Evolutionary conservation across 768 basidiomycete genomes (phyloP).

Genomic region (Suillus tomentosus): DNA sequence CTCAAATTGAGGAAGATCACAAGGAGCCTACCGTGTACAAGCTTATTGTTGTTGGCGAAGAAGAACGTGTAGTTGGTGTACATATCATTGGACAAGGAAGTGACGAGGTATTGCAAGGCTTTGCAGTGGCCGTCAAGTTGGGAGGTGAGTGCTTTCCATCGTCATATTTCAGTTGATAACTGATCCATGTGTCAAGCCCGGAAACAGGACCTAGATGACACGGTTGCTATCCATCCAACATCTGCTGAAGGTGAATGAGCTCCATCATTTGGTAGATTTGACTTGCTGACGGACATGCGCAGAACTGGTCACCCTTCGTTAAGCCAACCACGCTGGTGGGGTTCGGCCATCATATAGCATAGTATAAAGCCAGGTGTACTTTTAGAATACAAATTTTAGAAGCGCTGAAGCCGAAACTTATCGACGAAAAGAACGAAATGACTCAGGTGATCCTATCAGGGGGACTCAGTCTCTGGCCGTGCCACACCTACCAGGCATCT

Average conservation of each 20-base stretch:
- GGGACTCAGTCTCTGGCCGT: no score
- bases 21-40: conserved; percentile 97
- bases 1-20: conserved; percentile 85
- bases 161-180: not conserved
- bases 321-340: conserved; percentile 4
- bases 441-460: not conserved
- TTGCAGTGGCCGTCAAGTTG: conserved; percentile 98
- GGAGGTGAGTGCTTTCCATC: conserved; percentile 48
- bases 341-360: not conserved
- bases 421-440: not conserved
- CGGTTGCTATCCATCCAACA: conserved; percentile 91
- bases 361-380: not conserved
- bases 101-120: conserved; percentile 96
- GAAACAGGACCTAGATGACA: conserved; percentile 83
- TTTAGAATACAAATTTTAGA: not conserved
- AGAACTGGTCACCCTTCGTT: conserved; percentile 64
- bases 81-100: conserved; percentile 91
- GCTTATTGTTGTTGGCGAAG: conserved; percentile 80
- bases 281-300: conserved; percentile 19
- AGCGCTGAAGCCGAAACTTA: no score
- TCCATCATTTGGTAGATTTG: conserved; percentile 1
- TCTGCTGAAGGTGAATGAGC: conserved; percentile 71
- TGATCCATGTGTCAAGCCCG: conserved; percentile 43
- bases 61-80: conserved; percentile 95
- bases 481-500: no score